Percentiles rank a stretch among this genome's conserved stretches.
phyloP scores from a whole-genome alignment of 2,329 filamentous ascomycete species.

The Hymenoscyphus scutula region DNA sequence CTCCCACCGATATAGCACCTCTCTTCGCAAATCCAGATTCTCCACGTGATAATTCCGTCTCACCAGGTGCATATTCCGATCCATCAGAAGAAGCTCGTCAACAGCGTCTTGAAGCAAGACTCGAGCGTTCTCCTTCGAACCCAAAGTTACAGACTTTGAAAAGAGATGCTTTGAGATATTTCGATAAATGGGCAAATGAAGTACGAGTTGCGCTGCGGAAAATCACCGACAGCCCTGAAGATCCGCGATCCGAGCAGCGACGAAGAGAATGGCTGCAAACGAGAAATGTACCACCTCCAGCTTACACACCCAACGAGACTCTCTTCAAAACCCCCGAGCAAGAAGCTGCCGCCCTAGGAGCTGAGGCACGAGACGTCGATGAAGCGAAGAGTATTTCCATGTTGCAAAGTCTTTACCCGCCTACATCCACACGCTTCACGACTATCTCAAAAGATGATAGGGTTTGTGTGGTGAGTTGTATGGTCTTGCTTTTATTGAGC shows the following conservation, averaged over 20 bases:
- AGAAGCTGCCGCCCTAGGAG: constrained; percentile 32
- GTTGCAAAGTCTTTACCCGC: constrained; percentile 52
- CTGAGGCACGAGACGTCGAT: constrained; percentile 28
- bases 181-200: constrained; percentile 73
- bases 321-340: constrained; percentile 21
- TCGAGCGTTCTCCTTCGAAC: constrained; percentile 24
- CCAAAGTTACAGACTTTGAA: constrained; percentile 40
- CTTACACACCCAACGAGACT: constrained; percentile 21
- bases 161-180: constrained; percentile 62
- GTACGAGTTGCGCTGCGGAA: constrained; percentile 71
- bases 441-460: constrained; percentile 58
- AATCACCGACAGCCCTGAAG: constrained; percentile 52
- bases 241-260: constrained; percentile 47
- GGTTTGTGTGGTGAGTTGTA: constrained; percentile 63
- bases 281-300: constrained; percentile 29
- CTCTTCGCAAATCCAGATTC: constrained; percentile 20
- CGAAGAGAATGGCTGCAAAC: constrained; percentile 35
- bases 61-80: constrained; percentile 8
- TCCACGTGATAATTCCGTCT: constrained; percentile 9
- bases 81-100: constrained; percentile 21
- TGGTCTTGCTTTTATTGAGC: constrained; percentile 68
- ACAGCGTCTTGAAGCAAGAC: constrained; percentile 24
- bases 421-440: constrained; percentile 52
- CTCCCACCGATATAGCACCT: constrained; percentile 18
- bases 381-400: constrained; percentile 42